These are phyloP conservation scores for Lachancea sp. DNA, from an alignment of 805 yeast genomes.

Conservation along the genomic window DNA sequence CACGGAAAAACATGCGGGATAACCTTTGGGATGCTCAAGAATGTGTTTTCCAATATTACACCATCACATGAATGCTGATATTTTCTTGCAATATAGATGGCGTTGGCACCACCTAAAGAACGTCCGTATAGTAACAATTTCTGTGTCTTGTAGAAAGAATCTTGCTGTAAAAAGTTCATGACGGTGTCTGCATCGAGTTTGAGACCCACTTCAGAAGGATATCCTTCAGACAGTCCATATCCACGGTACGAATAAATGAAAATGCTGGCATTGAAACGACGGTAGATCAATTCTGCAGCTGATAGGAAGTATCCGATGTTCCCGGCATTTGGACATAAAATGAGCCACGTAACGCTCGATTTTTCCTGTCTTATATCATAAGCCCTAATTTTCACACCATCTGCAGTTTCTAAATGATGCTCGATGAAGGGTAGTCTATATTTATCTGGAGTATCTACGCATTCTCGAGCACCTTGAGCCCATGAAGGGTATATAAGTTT, in stretches of 20 bases:
- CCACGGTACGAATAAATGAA: slow-evolving; percentile 87
- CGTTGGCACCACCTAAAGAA: slow-evolving; percentile 93
- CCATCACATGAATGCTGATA: slow-evolving; percentile 50
- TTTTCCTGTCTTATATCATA: slow-evolving; percentile 39
- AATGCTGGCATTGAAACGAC: slow-evolving; percentile 63
- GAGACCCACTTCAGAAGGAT: slow-evolving; percentile 69
- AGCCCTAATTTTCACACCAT: slow-evolving; percentile 62
- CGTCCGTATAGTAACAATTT: slow-evolving; percentile 70
- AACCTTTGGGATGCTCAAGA: slow-evolving; percentile 64
- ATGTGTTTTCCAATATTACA: slow-evolving; percentile 79
- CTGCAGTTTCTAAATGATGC: slow-evolving; percentile 54
- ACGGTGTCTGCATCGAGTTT: slow-evolving; percentile 76
- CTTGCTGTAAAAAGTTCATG: slow-evolving; percentile 48
- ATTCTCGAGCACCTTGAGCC: slow-evolving; percentile 63
- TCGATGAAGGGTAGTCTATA: slow-evolving; percentile 62
- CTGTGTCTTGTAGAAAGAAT: slow-evolving; percentile 45
- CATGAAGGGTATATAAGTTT: slow-evolving; percentile 76
- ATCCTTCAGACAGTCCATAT: slow-evolving; percentile 76
- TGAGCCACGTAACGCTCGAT: slow-evolving; percentile 55
- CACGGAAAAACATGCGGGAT: slow-evolving; percentile 70
- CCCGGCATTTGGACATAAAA: slow-evolving; percentile 91
- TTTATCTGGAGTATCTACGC: slow-evolving; percentile 71
- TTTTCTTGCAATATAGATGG: slow-evolving; percentile 68
- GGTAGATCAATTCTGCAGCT: slow-evolving; percentile 62
- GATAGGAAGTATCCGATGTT: slow-evolving; percentile 90